Evolutionary conservation across 441 rosid genomes (phyloP).

Genomic region (Euphorbia schlechtendalii): DNA sequence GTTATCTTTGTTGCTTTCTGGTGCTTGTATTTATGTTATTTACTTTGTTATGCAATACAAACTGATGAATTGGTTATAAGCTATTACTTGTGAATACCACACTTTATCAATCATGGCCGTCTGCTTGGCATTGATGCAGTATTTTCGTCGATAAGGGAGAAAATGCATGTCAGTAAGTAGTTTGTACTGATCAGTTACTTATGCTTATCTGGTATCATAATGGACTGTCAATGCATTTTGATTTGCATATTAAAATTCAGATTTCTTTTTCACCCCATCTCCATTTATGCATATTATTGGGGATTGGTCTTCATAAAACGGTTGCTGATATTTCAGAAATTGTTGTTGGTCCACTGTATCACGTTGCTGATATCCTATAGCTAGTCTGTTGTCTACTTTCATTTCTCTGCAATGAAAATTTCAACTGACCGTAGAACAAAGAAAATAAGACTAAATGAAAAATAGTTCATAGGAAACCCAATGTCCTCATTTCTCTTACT

Average conservation of each 20-base stretch:
- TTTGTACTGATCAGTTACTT: background rate
- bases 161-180: background rate
- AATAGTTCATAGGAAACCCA: no score
- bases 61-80: background rate
- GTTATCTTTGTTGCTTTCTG: background rate
- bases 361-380: background rate
- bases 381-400: background rate
- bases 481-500: no score
- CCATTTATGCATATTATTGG: background rate
- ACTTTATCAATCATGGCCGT: background rate
- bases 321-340: background rate
- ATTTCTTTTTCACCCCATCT: background rate
- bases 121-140: background rate
- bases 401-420: no score
- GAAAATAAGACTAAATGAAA: no score
- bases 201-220: background rate
- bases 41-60: background rate
- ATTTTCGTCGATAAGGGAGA: background rate
- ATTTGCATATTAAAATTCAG: background rate
- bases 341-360: background rate
- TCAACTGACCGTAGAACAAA: no score
- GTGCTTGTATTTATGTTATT: background rate
- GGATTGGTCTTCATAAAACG: background rate
- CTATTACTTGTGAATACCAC: no score
- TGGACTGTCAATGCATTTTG: background rate